Percentiles rank a stretch among this genome's conserved stretches.
Conservation (phyloP, 257 asterid species). For the Paraleonurus japonicus region DNA sequence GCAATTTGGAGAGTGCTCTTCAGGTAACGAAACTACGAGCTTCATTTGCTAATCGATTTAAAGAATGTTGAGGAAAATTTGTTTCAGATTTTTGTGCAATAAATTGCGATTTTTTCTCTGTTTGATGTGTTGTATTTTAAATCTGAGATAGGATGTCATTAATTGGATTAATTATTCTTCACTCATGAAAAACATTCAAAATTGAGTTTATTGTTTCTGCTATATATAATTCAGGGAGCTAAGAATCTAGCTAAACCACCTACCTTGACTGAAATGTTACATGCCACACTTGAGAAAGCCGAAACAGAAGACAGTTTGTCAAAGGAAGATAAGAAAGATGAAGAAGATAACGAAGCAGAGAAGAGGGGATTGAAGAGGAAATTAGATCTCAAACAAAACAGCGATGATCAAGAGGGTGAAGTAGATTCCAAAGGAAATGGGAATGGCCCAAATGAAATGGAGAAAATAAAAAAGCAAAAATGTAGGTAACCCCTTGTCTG, state of each 20-base stretch:
- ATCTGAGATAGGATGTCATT: background rate
- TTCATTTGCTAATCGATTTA: background rate
- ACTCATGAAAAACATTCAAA: background rate
- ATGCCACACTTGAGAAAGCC: constrained; percentile 50
- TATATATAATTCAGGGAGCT: constrained; percentile 60
- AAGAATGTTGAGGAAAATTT: constrained; percentile 8
- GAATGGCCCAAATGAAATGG: constrained; percentile 40
- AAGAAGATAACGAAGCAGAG: constrained; percentile 33
- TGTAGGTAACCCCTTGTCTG: constrained; percentile 40
- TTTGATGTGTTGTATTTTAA: background rate
- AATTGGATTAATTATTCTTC: background rate
- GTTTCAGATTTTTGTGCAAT: background rate
- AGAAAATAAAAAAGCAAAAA: constrained; percentile 75
- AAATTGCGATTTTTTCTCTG: background rate
- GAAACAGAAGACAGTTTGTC: constrained; percentile 32
- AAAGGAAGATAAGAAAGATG: constrained; percentile 15
- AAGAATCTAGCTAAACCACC: constrained; percentile 70
- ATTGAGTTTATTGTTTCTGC: background rate
- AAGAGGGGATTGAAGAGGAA: constrained; percentile 74
- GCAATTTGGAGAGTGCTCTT: constrained; percentile 68
- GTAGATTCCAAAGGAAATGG: constrained; percentile 32
- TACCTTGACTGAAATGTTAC: constrained; percentile 61
- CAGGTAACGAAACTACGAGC: constrained; percentile 46
- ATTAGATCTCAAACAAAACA: constrained; percentile 41
- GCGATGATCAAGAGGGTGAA: constrained; percentile 38